Evolutionary conservation across 495 filamentous ascomycete species (phyloP).

Genomic region (Penicillium lagena): DNA sequence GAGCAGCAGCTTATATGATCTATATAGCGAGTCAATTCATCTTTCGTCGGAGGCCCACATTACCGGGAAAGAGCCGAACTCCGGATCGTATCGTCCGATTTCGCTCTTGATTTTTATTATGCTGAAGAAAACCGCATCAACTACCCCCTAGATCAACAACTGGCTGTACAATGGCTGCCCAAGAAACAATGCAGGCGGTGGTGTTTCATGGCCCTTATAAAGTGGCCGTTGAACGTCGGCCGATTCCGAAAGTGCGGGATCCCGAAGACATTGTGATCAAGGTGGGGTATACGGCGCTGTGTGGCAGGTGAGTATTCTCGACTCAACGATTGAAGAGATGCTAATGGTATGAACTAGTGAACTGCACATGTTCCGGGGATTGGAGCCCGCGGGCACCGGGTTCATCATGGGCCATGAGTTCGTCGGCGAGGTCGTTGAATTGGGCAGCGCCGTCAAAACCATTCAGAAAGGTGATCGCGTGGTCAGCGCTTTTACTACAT

Average conservation of each 20-base stretch:
- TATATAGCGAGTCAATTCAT: too few species aligned
- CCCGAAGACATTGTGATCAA: slow-evolving; percentile 77
- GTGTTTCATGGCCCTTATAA: slow-evolving; percentile 43
- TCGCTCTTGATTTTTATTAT: too few species aligned
- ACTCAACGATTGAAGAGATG: background rate
- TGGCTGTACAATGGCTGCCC: too few species aligned
- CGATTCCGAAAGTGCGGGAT: slow-evolving; percentile 55
- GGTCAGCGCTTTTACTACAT: slow-evolving; percentile 79
- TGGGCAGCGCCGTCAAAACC: slow-evolving; percentile 60
- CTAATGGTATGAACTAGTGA: slow-evolving; percentile 48
- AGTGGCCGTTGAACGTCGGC: slow-evolving; percentile 42
- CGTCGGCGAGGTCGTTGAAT: slow-evolving; percentile 64
- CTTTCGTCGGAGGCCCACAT: too few species aligned
- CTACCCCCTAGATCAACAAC: too few species aligned
- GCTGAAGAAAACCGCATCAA: too few species aligned
- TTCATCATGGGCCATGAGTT: slow-evolving; percentile 75
- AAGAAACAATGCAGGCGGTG: slow-evolving; percentile 36
- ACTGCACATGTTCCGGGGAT: slow-evolving; percentile 82
- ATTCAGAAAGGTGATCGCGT: slow-evolving; percentile 72
- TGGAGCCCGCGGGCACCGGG: slow-evolving; percentile 56
- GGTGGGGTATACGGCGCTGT: slow-evolving; percentile 79
- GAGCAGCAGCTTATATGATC: too few species aligned
- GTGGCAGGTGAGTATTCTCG: slow-evolving; percentile 65
- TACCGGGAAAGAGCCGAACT: too few species aligned
- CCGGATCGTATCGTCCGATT: too few species aligned